Evolutionary conservation across 2,329 filamentous ascomycete genomes (phyloP), one percentile per base, ranked within the genome.

Genomic region (Coniella vitis): DNA sequence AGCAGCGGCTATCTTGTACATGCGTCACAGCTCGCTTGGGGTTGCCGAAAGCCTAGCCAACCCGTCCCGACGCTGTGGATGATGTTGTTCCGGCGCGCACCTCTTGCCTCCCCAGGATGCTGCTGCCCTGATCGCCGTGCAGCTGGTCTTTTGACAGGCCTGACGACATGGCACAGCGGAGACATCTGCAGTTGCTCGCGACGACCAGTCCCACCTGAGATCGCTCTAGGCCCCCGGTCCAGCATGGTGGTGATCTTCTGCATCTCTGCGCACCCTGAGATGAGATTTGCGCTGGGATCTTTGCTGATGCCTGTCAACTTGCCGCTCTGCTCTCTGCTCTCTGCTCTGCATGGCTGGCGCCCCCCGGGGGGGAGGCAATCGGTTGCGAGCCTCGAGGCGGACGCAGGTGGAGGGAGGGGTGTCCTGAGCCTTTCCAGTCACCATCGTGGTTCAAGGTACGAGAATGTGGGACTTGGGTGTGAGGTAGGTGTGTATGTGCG

Each of bases 181-280:
- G 13, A 41, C 20, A 29, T 45, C 40, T 48, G 39, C 38, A 34
- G 19, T 37, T 31, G 32, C 21, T 31, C 39, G 46, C 34, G 43
- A 47, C 34, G 43, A 47, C 40, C 35, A 16, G 32, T 44, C 45
- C 51, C 47, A 39, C 40, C 51, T 29, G 25, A 14, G 39, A 32
- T 44, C 35, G 35, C 45, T 36, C 43, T n/a, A 46, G n/a, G 37
- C 39, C 50, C 39, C n/a, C n/a, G n/a, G n/a, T n/a, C n/a, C 45
- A 46, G 14, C 25, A 34, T n/a, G 38, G 21, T 12, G 39, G 16
- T 49, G 51, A 50, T 53, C 47, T 39, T 31, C 38, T 45, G 39
- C 51, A 34, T 29, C 19, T 25, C 44, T 21, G 35, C 38, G 48
- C 51, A 22, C 43, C 44, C 36, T 51, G 44, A 35, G 43, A 43